Evolutionary conservation across 208 protist genomes (phyloP), one percentile per base, ranked within the genome.

Genomic region (Herpetomonas samuelpessoai): DNA sequence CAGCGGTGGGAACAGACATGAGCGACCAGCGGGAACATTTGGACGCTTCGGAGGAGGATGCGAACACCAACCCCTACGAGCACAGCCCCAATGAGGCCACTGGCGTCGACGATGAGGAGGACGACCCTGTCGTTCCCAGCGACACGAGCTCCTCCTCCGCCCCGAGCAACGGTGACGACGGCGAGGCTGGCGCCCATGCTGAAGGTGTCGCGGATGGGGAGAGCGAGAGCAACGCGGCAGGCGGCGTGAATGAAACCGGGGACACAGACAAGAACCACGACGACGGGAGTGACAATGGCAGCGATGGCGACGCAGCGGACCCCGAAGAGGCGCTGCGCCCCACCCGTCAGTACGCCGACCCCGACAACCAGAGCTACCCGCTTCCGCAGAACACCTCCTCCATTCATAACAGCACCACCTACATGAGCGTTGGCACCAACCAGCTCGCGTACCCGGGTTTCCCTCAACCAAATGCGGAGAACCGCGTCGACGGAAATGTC

Each of bases 21-120:
- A 22, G 14, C 9, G 52, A 26, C 35, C 7, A 57, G 9, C 66
- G 73, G 28, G 73, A 74, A 30, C 41, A 66, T 2, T 63, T 79
- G 29, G 56, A 74, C 29, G 73, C 73, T n/a, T 67, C 50, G 18
- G 73, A 79, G 27, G 73, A 79, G 26, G 62, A 64, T n/a, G 63
- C 67, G 19, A 71, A 57, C 10, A 69, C 71, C 2, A 70, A 78
- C 50, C 61, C 71, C 9, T 68, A 69, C 63, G 58, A 55, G 10
- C 12, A 18, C 39, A 61, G 22, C 30, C 39, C 53, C 9, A 12
- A 19, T 16, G 31, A n/a, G 1, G 46, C 49, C 0, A 29, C 28
- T 29, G 26, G 38, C 21, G 25, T 28, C 0, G 45, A 52, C 7
- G 58, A 53, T 52, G 25, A 59, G 18, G 51, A 39, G 19, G 62